phyloP scores from a whole-genome alignment of 805 yeast species.

The Martiniozyma abietophila region DNA sequence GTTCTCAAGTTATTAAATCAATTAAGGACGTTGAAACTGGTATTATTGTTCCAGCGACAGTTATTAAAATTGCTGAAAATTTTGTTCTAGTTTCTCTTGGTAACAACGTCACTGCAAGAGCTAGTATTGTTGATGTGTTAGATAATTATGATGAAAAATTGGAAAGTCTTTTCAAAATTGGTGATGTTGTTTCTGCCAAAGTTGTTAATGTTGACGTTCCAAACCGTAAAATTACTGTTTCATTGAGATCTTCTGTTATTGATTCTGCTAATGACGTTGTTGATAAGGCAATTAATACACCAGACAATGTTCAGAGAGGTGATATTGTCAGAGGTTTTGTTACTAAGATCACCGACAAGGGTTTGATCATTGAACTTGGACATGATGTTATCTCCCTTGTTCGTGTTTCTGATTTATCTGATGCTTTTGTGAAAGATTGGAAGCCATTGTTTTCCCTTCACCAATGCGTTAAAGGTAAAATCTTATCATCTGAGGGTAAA shows the following conservation, averaged over 20 bases:
- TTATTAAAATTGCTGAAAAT: slow-evolving; percentile 48
- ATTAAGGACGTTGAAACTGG: slow-evolving; percentile 47
- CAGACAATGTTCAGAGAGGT: slow-evolving; percentile 54
- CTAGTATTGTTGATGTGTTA: slow-evolving; percentile 70
- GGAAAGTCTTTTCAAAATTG: slow-evolving; percentile 37
- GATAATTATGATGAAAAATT: slow-evolving; percentile 52
- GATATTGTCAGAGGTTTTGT: slow-evolving; percentile 76
- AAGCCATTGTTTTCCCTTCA: slow-evolving; percentile 61
- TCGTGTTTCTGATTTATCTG: slow-evolving; percentile 73
- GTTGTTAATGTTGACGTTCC: slow-evolving; percentile 38
- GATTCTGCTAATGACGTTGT: slow-evolving; percentile 27
- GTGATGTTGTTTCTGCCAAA: slow-evolving; percentile 50
- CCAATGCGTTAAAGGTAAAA: slow-evolving; percentile 69
- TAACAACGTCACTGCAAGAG: slow-evolving; percentile 48
- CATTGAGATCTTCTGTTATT: slow-evolving; percentile 38
- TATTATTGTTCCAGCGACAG: slow-evolving; percentile 48
- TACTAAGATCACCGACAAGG: slow-evolving; percentile 62
- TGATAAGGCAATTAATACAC: slow-evolving; percentile 40
- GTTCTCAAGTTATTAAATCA: slow-evolving; percentile 32
- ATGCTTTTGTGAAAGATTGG: slow-evolving; percentile 80
- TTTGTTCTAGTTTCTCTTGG: slow-evolving; percentile 64
- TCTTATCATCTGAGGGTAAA: slow-evolving; percentile 51
- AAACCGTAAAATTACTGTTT: slow-evolving; percentile 49
- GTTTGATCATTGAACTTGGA: slow-evolving; percentile 71
- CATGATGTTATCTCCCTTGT: slow-evolving; percentile 68